phyloP scores from a whole-genome alignment of 495 filamentous ascomycete species.

The Podospora pseudoanserina region DNA sequence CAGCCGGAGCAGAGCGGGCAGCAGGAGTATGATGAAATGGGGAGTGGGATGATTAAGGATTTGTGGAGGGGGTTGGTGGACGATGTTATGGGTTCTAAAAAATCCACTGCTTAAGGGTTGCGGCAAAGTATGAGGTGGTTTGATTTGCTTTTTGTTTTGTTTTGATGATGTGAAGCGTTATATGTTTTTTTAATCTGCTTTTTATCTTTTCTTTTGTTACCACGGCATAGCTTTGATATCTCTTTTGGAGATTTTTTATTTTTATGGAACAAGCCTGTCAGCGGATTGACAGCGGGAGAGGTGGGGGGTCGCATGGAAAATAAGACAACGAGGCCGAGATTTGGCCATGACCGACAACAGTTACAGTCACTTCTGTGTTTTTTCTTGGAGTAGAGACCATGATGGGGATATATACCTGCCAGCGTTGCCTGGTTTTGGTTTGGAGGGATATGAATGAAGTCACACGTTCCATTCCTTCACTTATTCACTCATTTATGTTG shows the following conservation, averaged over 20 bases:
- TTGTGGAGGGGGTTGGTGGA: constrained; percentile 47
- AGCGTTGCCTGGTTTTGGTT: background rate
- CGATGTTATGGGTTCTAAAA: constrained; percentile 29
- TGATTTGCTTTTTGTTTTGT: background rate
- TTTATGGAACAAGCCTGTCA: background rate
- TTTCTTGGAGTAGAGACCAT: background rate
- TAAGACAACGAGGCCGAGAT: background rate
- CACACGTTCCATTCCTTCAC: too few relatives aligned
- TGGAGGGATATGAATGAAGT: background rate
- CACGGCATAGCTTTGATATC: background rate
- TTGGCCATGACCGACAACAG: background rate
- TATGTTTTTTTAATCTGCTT: background rate
- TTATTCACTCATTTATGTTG: too few relatives aligned
- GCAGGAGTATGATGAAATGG: constrained; percentile 24
- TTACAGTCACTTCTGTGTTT: background rate
- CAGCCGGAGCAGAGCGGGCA: constrained; percentile 15
- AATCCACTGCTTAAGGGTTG: background rate
- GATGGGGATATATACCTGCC: background rate
- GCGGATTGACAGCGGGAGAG: background rate
- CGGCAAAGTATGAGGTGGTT: background rate
- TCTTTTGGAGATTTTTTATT: background rate
- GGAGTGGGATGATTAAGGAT: constrained; percentile 40
- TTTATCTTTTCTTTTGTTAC: background rate
- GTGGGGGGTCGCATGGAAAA: background rate
- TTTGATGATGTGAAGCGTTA: background rate